A percentile compares a stretch with the other conserved stretches of the same genome.
phyloP scores from a whole-genome alignment of 768 basidiomycete species.

The Amanita jacksonii region DNA sequence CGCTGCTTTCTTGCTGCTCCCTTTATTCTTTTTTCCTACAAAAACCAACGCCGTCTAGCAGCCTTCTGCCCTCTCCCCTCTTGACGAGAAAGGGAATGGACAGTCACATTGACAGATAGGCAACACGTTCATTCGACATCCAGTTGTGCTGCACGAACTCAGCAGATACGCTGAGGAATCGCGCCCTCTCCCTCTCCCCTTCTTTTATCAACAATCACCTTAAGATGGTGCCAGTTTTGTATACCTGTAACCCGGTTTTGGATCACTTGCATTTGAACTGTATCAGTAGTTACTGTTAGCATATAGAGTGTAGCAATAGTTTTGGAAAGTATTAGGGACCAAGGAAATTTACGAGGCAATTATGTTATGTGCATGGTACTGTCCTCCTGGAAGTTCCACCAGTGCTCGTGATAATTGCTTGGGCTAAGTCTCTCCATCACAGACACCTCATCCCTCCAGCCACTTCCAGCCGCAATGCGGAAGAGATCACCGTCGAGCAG shows the following conservation, averaged over 20 bases:
- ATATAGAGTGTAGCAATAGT: no score
- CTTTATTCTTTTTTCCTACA: not conserved
- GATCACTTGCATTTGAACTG: no score
- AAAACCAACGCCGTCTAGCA: not conserved
- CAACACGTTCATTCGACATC: not conserved
- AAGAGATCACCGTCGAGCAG: slow-evolving; percentile 22
- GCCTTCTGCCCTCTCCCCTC: not conserved
- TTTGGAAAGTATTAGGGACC: no score
- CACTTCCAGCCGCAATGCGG: slow-evolving; percentile 7
- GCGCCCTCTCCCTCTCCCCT: no score
- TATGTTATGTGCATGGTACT: slow-evolving; percentile 7
- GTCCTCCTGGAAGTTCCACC: slow-evolving; percentile 20
- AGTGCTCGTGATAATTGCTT: slow-evolving; percentile 21
- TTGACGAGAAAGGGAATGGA: not conserved
- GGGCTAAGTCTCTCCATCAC: slow-evolving; percentile 2
- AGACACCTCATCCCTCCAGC: not conserved
- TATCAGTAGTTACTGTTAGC: not conserved
- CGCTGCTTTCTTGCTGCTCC: not conserved
- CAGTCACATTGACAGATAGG: not conserved
- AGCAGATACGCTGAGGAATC: no score
- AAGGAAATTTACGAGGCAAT: no score
- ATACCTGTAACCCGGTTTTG: no score
- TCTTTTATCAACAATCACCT: no score
- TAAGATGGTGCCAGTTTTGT: no score
- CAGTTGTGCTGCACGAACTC: not conserved